phyloP scores from a whole-genome alignment of 352 stramenopile genomes.

The Phytopythium oedochilum region DNA sequence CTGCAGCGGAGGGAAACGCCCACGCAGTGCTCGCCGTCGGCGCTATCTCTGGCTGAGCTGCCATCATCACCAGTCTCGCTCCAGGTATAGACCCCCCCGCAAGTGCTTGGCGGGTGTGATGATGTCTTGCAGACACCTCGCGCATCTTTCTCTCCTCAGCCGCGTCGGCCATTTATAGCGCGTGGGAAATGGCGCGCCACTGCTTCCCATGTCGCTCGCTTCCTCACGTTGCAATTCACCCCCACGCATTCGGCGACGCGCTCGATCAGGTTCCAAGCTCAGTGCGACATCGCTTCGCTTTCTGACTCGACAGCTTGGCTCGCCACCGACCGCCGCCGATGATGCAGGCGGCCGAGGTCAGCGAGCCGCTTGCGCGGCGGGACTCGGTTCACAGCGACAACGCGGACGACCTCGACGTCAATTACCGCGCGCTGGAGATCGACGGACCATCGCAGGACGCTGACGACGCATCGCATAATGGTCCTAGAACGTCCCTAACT shows the following conservation, averaged over 20 bases:
- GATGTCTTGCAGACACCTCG: background rate
- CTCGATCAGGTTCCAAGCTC: background rate
- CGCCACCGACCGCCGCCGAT: background rate
- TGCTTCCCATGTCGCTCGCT: constrained; percentile 2
- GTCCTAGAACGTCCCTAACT: background rate
- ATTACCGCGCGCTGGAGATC: constrained; percentile 42
- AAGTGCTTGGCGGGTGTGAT: too few relatives aligned
- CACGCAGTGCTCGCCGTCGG: background rate
- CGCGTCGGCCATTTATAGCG: background rate
- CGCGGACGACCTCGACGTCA: constrained; percentile 30
- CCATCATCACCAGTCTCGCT: background rate
- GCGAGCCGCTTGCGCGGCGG: constrained; percentile 8
- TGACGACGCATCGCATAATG: background rate
- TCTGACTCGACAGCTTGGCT: background rate
- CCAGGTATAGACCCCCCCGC: too few relatives aligned
- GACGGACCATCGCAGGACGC: constrained; percentile 17
- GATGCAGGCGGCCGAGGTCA: constrained; percentile 2
- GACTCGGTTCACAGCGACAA: constrained; percentile 36
- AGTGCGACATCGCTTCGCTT: background rate
- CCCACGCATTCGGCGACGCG: background rate
- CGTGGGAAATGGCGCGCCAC: too few relatives aligned
- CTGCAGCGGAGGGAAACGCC: background rate
- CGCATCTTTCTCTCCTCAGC: background rate
- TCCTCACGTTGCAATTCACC: background rate
- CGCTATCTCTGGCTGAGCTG: background rate